Evolutionary conservation across 2,329 filamentous ascomycete species (phyloP).

Genomic region (Berkeleyomyces basicola): DNA sequence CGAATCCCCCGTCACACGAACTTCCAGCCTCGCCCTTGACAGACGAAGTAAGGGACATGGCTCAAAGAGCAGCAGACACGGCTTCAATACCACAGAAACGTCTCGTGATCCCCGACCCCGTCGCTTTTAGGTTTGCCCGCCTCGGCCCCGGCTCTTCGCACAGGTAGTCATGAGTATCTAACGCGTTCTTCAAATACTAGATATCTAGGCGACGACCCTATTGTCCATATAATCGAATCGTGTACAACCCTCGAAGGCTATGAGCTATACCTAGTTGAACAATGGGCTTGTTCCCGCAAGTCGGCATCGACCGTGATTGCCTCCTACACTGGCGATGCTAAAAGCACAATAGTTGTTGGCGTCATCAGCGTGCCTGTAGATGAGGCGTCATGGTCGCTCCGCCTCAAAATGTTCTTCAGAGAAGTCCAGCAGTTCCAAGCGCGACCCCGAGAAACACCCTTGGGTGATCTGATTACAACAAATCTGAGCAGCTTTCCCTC

Average conservation of each 20-base stretch:
- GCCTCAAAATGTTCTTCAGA: slow-evolving; percentile 69
- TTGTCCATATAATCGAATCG: slow-evolving; percentile 57
- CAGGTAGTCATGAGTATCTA: background rate
- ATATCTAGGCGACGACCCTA: slow-evolving; percentile 74
- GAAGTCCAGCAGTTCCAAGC: slow-evolving; percentile 76
- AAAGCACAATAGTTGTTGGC: slow-evolving; percentile 60
- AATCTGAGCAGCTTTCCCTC: slow-evolving; percentile 88
- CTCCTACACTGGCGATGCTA: slow-evolving; percentile 77
- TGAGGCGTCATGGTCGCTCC: slow-evolving; percentile 61
- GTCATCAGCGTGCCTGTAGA: slow-evolving; percentile 71
- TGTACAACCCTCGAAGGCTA: slow-evolving; percentile 60
- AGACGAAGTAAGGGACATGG: slow-evolving; percentile 36
- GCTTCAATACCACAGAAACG: slow-evolving; percentile 8
- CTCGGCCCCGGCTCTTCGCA: background rate
- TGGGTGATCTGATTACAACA: slow-evolving; percentile 83
- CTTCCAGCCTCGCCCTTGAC: slow-evolving; percentile 1
- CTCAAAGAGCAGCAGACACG: slow-evolving; percentile 13
- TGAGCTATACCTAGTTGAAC: slow-evolving; percentile 86
- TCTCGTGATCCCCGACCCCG: slow-evolving; percentile 38
- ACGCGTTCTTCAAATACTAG: slow-evolving; percentile 20
- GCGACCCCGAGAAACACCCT: slow-evolving; percentile 59
- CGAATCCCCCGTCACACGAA: slow-evolving; percentile 5
- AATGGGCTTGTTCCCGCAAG: slow-evolving; percentile 87
- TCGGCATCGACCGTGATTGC: slow-evolving; percentile 85
- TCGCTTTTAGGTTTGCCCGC: slow-evolving; percentile 34